These are phyloP conservation scores for Puccinia polysora DNA, from an alignment of 1,284 basidiomycete species.

Conservation along the genomic window DNA sequence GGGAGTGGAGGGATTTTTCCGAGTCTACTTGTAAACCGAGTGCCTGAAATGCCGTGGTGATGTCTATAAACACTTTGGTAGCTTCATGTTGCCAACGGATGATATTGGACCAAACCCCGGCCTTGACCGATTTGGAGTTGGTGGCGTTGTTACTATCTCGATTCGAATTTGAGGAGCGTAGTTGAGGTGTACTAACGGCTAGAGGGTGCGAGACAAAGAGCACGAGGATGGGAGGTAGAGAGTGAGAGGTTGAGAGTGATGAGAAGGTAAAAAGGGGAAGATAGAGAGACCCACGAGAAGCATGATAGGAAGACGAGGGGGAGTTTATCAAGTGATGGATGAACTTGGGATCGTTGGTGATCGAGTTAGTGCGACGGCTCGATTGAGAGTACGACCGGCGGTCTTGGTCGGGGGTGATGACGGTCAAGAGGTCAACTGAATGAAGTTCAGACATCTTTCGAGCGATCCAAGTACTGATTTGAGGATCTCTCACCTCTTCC, in stretches of 20 bases:
- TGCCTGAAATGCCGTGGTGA: conserved; percentile 46
- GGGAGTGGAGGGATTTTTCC: background rate
- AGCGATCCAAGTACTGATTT: conserved; percentile 74
- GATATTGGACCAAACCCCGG: conserved; percentile 51
- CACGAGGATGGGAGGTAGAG: no score
- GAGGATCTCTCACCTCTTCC: conserved; percentile 68
- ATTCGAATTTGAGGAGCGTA: conserved; percentile 44
- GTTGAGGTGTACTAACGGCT: conserved; percentile 43
- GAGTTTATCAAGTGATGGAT: conserved; percentile 44
- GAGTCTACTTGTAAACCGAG: conserved; percentile 43
- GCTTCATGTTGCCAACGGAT: conserved; percentile 51
- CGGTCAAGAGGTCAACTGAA: conserved; percentile 67
- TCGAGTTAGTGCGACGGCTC: background rate
- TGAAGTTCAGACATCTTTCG: conserved; percentile 89
- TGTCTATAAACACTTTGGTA: conserved; percentile 52
- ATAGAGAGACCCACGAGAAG: background rate
- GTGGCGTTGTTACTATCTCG: conserved; percentile 21
- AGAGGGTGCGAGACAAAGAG: no score
- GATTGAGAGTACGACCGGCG: background rate
- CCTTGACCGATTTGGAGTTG: conserved; percentile 34
- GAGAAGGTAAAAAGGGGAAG: conserved; percentile 44
- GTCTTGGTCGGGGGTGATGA: conserved; percentile 23
- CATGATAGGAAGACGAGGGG: conserved; percentile 45
- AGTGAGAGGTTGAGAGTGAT: conserved; percentile 46
- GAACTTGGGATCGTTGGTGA: background rate